Conservation (phyloP, 495 filamentous ascomycete species). For the Penicillium canescens region DNA sequence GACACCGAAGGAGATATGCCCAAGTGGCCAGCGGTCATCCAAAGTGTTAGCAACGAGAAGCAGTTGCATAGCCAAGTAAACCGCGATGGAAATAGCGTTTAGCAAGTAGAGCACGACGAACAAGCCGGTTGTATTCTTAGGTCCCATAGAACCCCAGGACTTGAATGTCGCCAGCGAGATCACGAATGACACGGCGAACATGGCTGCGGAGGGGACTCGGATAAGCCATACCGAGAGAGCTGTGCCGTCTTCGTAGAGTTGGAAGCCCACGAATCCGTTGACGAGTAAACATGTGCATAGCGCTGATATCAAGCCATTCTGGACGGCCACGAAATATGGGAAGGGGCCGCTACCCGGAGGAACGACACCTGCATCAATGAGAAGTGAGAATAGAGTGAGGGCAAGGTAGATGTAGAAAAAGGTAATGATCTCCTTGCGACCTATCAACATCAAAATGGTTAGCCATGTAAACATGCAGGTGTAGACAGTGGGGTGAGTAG, state of each 20-base stretch:
- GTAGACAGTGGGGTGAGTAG: background rate
- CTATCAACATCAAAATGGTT: conserved; percentile 42
- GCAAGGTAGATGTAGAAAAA: conserved; percentile 98
- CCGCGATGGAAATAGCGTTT: conserved; percentile 78
- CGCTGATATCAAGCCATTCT: conserved; percentile 88
- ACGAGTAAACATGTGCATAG: conserved; percentile 86
- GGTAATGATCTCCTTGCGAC: conserved; percentile 94
- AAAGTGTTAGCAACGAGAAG: conserved; percentile 87
- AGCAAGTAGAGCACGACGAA: conserved; percentile 93
- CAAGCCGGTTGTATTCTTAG: conserved; percentile 80
- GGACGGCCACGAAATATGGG: conserved; percentile 88
- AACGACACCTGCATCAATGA: conserved; percentile 91
- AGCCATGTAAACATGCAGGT: conserved; percentile 1
- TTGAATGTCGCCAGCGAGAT: conserved; percentile 93
- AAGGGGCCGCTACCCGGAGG: conserved; percentile 78
- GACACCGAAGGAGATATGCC: conserved; percentile 88
- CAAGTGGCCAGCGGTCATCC: conserved; percentile 92
- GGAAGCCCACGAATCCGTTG: conserved; percentile 98
- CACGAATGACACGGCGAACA: conserved; percentile 85
- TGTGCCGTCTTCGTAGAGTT: conserved; percentile 98
- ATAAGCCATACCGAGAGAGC: conserved; percentile 92
- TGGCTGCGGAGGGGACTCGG: conserved; percentile 69
- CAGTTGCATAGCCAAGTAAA: conserved; percentile 88
- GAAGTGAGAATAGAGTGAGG: conserved; percentile 82
- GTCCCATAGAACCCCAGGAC: conserved; percentile 81